Conservation (phyloP, 768 basidiomycete species). For the Mycena amicta region DNA sequence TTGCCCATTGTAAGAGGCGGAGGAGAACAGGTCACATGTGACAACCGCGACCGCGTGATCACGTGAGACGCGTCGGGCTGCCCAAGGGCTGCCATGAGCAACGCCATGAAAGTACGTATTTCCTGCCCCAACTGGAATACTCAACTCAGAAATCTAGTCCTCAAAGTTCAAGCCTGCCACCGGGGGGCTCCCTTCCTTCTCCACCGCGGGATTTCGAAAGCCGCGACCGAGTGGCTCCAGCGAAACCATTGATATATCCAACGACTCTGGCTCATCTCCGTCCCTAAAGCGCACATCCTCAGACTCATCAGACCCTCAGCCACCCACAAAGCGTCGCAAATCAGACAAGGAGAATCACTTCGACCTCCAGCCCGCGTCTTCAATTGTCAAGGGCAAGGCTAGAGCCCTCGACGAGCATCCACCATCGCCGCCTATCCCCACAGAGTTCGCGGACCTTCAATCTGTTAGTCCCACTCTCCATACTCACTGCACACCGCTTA, state of each 20-base stretch:
- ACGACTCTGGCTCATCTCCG: slow-evolving; percentile 37
- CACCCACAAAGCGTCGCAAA: slow-evolving; percentile 37
- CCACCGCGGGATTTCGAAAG: slow-evolving; percentile 48
- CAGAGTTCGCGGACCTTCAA: slow-evolving; percentile 30
- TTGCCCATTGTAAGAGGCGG: slow-evolving; percentile 35
- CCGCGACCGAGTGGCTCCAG: slow-evolving; percentile 19
- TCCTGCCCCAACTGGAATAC: too few relatives aligned
- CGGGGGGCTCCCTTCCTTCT: slow-evolving; percentile 43
- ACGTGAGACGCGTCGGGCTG: too few relatives aligned
- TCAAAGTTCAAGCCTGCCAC: slow-evolving; percentile 53
- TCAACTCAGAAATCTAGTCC: slow-evolving; percentile 6
- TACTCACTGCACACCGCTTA: too few relatives aligned
- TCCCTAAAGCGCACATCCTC: slow-evolving; percentile 45
- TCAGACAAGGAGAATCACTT: slow-evolving; percentile 42
- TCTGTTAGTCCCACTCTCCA: slow-evolving; percentile 26
- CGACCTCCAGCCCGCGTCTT: background rate
- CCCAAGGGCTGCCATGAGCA: slow-evolving; percentile 21
- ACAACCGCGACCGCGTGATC: too few relatives aligned
- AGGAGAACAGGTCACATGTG: too few relatives aligned
- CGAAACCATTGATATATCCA: slow-evolving; percentile 37
- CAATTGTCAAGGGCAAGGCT: slow-evolving; percentile 25
- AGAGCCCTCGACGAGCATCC: slow-evolving; percentile 17
- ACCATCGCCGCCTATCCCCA: slow-evolving; percentile 6
- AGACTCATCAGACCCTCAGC: slow-evolving; percentile 37
- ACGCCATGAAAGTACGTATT: slow-evolving; percentile 28